Evolutionary conservation across 2,329 filamentous ascomycete species (phyloP).

Genomic region (Purpureocillium lavendulum): DNA sequence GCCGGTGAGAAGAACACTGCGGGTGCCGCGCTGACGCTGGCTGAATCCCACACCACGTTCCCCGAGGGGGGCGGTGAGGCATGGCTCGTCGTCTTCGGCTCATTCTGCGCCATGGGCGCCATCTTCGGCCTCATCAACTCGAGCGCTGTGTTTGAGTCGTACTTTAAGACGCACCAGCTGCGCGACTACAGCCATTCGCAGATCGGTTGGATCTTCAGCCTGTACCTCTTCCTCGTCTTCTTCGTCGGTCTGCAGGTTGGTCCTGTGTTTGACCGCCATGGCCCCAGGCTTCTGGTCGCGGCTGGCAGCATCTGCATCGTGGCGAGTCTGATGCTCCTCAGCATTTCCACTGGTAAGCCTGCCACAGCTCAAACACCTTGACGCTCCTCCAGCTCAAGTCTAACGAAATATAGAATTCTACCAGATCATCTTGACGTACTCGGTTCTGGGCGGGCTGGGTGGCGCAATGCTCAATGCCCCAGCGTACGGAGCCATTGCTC

Average conservation of each 20-base stretch:
- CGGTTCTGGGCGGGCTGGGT: slow-evolving; percentile 62
- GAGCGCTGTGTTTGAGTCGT: slow-evolving; percentile 53
- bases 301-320: slow-evolving; percentile 55
- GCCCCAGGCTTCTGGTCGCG: slow-evolving; percentile 59
- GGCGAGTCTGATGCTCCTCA: slow-evolving; percentile 34
- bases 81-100: slow-evolving; percentile 65
- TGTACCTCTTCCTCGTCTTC: slow-evolving; percentile 75
- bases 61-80: slow-evolving; percentile 61
- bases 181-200: slow-evolving; percentile 54
- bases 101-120: slow-evolving; percentile 57
- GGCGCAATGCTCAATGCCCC: slow-evolving; percentile 73
- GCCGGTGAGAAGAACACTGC: too few species aligned
- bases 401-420: slow-evolving; percentile 57
- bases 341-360: too few species aligned
- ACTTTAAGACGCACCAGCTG: slow-evolving; percentile 66
- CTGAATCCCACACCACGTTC: slow-evolving; percentile 26
- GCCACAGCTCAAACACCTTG: too few species aligned
- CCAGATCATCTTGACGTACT: slow-evolving; percentile 74
- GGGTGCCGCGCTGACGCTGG: neutral
- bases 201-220: slow-evolving; percentile 80
- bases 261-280: slow-evolving; percentile 70
- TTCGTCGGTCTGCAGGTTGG: slow-evolving; percentile 77
- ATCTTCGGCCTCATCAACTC: slow-evolving; percentile 61
- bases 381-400: too few species aligned
- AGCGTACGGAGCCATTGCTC: slow-evolving; percentile 47